Conservation (phyloP, 2,329 filamentous ascomycete species). For the Pyricularia grisea region DNA sequence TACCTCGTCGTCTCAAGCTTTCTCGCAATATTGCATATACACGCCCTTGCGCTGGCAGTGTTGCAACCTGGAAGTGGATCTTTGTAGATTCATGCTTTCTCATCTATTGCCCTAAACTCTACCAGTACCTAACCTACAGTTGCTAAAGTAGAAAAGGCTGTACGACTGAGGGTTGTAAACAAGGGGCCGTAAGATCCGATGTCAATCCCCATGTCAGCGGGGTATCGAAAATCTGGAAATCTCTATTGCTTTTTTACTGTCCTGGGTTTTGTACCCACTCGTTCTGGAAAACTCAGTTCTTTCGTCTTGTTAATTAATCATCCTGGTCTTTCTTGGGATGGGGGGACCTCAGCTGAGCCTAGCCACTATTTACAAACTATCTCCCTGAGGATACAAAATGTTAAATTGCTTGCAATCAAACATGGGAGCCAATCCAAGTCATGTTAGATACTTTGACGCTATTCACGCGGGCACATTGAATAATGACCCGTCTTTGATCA, state of each 20-base stretch:
- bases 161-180: not conserved
- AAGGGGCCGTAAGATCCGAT: not conserved
- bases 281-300: not conserved
- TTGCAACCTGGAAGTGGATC: not conserved
- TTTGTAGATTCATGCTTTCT: not conserved
- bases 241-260: not conserved
- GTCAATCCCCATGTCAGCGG: not conserved
- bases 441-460: not conserved
- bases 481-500: not conserved
- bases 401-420: not conserved
- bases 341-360: not conserved
- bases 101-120: not conserved
- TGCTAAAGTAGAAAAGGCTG: too few species aligned
- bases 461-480: not conserved
- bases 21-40: not conserved
- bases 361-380: not conserved
- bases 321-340: not conserved
- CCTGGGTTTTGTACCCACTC: not conserved
- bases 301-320: not conserved
- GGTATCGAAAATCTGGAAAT: not conserved
- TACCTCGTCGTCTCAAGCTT: not conserved
- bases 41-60: not conserved
- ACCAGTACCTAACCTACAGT: too few species aligned
- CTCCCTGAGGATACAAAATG: not conserved
- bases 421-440: not conserved